phyloP scores from a whole-genome alignment of 140 eudicot genomes.

The Senecio squalidus region DNA sequence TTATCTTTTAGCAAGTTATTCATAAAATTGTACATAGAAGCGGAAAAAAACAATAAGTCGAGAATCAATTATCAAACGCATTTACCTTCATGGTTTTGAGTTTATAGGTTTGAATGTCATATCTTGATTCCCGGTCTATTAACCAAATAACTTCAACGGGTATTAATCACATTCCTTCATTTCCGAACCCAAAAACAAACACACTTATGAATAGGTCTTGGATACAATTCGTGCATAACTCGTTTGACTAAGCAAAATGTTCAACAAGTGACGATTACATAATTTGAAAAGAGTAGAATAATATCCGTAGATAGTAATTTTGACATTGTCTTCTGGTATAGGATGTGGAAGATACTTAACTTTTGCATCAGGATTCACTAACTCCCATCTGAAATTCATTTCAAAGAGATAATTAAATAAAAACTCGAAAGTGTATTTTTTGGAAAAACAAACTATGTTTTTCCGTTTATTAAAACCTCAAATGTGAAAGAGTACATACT shows the following conservation, averaged over 20 bases:
- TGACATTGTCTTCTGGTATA: background rate
- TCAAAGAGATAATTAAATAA: background rate
- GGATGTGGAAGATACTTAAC: background rate
- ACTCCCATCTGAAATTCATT: background rate
- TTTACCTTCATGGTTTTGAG: too few species aligned
- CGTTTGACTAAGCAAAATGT: background rate
- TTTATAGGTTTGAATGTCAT: too few species aligned
- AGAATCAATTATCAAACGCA: too few species aligned
- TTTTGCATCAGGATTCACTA: conserved; percentile 1
- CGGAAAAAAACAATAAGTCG: too few species aligned
- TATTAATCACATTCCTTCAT: too few species aligned
- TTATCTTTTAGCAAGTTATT: too few species aligned
- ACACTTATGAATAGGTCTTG: too few species aligned
- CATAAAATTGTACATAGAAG: too few species aligned
- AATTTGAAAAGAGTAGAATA: background rate
- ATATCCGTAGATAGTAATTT: background rate
- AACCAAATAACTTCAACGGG: too few species aligned
- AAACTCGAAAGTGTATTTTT: background rate
- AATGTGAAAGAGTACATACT: conserved; percentile 2
- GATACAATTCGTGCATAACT: too few species aligned
- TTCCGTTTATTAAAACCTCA: background rate
- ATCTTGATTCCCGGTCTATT: too few species aligned
- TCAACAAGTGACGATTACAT: background rate
- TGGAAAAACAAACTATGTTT: background rate
- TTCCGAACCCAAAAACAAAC: too few species aligned